Evolutionary conservation across 139 green algal species (phyloP), one percentile per base, ranked within the genome.

Genomic region (Chlorella sp.): DNA sequence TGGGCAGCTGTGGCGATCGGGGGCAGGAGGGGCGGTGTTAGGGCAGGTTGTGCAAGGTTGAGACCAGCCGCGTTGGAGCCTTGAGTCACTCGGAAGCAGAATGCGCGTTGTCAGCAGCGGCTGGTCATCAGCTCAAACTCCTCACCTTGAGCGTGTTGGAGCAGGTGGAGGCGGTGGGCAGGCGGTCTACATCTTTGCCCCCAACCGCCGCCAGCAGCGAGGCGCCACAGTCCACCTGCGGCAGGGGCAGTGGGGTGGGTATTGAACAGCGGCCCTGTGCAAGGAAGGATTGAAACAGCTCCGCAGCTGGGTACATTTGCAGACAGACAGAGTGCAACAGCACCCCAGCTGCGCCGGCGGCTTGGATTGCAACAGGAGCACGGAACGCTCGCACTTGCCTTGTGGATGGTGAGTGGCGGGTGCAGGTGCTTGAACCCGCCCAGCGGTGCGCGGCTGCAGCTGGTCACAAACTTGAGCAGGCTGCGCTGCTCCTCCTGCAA

Each of bases 401-500:
- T 95, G 89, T 95, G 95, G 3, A 99, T 92, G 8, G 91, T 95
- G 40, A 99, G 92, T 0, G 92, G 90, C 58, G 97, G 97, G 65
- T 95, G 89, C 30, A 99, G 88, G 87, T 96, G 92, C 77, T 88
- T 67, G 82, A 99, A 99, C 6, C 97, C 97, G 3, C 97, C 94
- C 46, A 99, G 90, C 1, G 97, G 97, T 3, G 96, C 90, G 11
- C 95, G 89, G 60, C 89, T 94, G 88, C 92, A 95, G 62, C 88
- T 90, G 7, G 97, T 99, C 13, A 96, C 92, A 82, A 99, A 99
- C 58, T 92, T 92, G 56, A 98, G 90, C 74, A 98, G 83, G n/a
- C 83, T 86, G 24, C 84, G 70, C 28, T 88, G 89, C 70, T 97
- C 88, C 8, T 84, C 46, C 13, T 87, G 56, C 14, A 32, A 88